Evolutionary conservation across 2,329 filamentous ascomycete genomes (phyloP).

Genomic region (Lasiodiplodia sp.): DNA sequence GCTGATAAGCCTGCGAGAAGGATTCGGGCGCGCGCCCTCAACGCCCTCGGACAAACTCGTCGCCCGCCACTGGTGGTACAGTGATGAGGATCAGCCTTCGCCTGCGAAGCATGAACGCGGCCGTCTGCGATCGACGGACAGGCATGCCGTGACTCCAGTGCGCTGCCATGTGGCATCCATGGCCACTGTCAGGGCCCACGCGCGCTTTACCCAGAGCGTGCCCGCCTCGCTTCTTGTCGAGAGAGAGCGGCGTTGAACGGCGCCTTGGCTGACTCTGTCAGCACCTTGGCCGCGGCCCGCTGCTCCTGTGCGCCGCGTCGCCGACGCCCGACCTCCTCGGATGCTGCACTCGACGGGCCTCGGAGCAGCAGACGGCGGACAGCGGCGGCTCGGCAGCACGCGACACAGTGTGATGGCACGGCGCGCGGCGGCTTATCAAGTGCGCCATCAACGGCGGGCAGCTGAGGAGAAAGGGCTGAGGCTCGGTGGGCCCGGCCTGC

Average conservation of each 20-base stretch:
- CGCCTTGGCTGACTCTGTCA: slow-evolving; percentile 9
- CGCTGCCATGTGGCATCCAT: slow-evolving; percentile 26
- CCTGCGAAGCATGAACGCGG: neutral
- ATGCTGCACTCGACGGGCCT: neutral
- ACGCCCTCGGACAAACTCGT: too few species aligned
- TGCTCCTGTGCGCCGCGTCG: neutral
- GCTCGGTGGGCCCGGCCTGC: slow-evolving; percentile 21
- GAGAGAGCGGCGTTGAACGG: neutral
- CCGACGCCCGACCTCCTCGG: neutral
- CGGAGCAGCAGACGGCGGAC: neutral
- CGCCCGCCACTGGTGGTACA: neutral
- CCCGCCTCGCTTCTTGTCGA: neutral
- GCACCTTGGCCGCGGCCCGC: slow-evolving; percentile 12
- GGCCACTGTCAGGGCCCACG: slow-evolving; percentile 20
- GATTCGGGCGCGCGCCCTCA: neutral
- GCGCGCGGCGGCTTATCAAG: slow-evolving; percentile 14
- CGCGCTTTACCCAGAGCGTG: slow-evolving; percentile 3
- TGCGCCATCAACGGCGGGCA: slow-evolving; percentile 5
- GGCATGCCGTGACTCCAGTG: slow-evolving; percentile 1
- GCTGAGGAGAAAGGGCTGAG: slow-evolving; percentile 14
- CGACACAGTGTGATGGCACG: slow-evolving; percentile 8
- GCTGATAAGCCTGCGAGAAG: slow-evolving; percentile 10
- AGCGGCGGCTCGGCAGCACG: neutral
- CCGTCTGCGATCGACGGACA: slow-evolving; percentile 3
- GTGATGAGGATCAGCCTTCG: slow-evolving; percentile 27